Evolutionary conservation across 108 stramenopile genomes (phyloP).

Genomic region (Ochromonas danica): DNA sequence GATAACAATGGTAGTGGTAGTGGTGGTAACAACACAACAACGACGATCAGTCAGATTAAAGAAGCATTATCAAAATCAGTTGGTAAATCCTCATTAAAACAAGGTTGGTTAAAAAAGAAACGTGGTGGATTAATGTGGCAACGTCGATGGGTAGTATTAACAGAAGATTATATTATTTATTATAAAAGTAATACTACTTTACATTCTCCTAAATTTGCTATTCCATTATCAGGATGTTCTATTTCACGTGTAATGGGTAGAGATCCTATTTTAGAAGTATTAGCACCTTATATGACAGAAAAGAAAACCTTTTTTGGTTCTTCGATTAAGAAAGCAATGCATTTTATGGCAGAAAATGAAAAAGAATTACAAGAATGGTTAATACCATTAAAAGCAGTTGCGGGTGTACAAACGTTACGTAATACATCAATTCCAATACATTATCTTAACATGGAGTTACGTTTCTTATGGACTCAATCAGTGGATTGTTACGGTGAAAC

Average conservation of each 20-base stretch:
- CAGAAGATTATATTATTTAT: slow-evolving; percentile 21
- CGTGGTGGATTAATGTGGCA: not conserved
- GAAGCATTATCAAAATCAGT: not conserved
- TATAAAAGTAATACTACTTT: not conserved
- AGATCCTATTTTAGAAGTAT: not conserved
- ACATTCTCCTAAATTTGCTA: not conserved
- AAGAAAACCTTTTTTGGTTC: slow-evolving; percentile 27
- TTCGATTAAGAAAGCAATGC: slow-evolving; percentile 8
- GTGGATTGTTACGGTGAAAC: not conserved
- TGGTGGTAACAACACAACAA: not conserved
- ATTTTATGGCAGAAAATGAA: slow-evolving; percentile 32
- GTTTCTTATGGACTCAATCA: not conserved
- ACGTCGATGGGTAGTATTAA: slow-evolving; percentile 2
- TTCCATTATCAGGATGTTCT: not conserved
- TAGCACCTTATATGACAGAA: not conserved
- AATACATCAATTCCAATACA: not conserved
- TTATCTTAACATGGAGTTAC: slow-evolving; percentile 3
- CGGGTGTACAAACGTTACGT: slow-evolving; percentile 1
- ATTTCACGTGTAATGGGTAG: not conserved
- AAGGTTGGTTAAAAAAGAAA: slow-evolving; percentile 27
- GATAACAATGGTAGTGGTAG: not conserved
- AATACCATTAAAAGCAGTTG: slow-evolving; percentile 21
- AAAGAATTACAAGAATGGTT: slow-evolving; percentile 37
- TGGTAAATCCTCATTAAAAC: not conserved
- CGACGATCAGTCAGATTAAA: not conserved